Percentiles rank a stretch among this genome's conserved stretches.
Conservation (phyloP, 345 rosid genomes). For the Reutealis trisperma region DNA sequence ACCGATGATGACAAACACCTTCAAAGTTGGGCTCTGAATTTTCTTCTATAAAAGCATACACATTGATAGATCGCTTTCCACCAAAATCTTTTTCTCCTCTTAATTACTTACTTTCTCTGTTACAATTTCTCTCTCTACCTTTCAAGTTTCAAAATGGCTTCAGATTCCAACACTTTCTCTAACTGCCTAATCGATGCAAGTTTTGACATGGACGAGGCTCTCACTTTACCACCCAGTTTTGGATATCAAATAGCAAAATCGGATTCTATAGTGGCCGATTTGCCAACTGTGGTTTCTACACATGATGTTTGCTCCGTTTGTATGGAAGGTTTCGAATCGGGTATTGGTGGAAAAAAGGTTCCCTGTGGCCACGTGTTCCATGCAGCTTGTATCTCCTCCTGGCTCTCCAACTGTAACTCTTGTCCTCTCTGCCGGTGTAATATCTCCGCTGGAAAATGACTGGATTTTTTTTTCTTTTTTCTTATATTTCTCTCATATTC, state of each 20-base stretch:
- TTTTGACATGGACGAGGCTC: slow-evolving; percentile 33
- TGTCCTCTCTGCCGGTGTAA: slow-evolving; percentile 37
- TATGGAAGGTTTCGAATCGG: slow-evolving; percentile 28
- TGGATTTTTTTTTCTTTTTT: not conserved
- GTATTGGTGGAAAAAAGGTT: slow-evolving; percentile 10
- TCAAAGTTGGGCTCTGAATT: no score
- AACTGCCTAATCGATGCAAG: slow-evolving; percentile 8
- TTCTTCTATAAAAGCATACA: no score
- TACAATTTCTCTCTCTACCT: no score
- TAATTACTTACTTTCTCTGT: no score
- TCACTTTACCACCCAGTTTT: not conserved
- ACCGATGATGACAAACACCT: no score
- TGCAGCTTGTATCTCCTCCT: slow-evolving; percentile 29
- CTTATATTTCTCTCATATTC: no score
- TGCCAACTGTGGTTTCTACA: slow-evolving; percentile 17
- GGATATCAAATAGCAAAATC: not conserved
- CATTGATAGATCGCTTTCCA: no score
- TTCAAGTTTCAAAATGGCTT: not conserved
- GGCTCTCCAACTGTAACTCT: slow-evolving; percentile 27
- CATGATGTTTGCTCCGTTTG: slow-evolving; percentile 27
- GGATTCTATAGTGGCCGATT: not conserved
- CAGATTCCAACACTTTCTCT: not conserved
- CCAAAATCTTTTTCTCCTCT: no score
- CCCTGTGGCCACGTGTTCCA: slow-evolving; percentile 40
- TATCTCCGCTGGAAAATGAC: slow-evolving; percentile 9